Evolutionary conservation across 352 stramenopile genomes (phyloP).

Genomic region (Thraustochytrium sp.): DNA sequence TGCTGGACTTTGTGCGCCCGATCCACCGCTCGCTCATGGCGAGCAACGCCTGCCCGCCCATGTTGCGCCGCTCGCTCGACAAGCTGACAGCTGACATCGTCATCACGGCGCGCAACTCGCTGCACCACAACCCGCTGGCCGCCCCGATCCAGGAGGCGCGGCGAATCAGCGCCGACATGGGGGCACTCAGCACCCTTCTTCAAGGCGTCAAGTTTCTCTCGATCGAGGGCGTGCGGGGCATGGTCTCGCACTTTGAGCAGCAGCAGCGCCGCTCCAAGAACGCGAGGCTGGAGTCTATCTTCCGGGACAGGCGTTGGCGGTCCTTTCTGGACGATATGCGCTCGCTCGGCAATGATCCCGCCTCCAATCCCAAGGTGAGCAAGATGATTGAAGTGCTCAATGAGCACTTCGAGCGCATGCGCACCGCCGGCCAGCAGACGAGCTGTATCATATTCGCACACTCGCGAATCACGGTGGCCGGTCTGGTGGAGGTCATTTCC

Average conservation of each 20-base stretch:
- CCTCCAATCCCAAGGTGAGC: constrained; percentile 65
- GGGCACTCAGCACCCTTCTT: not conserved
- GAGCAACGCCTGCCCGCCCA: not conserved
- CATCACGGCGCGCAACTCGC: not conserved
- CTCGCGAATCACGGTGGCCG: constrained; percentile 83
- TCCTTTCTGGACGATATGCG: not conserved
- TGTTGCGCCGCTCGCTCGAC: not conserved
- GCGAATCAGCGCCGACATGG: not conserved
- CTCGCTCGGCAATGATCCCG: not conserved
- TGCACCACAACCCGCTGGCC: not conserved
- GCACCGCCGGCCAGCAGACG: constrained; percentile 58
- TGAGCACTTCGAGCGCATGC: constrained; percentile 63
- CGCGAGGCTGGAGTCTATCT: not conserved
- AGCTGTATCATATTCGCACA: constrained; percentile 96
- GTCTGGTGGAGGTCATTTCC: constrained; percentile 70
- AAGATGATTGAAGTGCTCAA: constrained; percentile 66
- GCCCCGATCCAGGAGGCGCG: not conserved
- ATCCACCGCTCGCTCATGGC: not conserved
- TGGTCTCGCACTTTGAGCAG: not conserved
- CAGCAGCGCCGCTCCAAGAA: not conserved
- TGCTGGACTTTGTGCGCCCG: not conserved
- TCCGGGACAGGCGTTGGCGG: not conserved
- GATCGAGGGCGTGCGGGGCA: not conserved
- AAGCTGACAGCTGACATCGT: constrained; percentile 1
- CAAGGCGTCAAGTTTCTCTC: not conserved